Evolutionary conservation across 805 yeast genomes (phyloP), one percentile per base, ranked within the genome.

Genomic region (Starmerella asiatica): DNA sequence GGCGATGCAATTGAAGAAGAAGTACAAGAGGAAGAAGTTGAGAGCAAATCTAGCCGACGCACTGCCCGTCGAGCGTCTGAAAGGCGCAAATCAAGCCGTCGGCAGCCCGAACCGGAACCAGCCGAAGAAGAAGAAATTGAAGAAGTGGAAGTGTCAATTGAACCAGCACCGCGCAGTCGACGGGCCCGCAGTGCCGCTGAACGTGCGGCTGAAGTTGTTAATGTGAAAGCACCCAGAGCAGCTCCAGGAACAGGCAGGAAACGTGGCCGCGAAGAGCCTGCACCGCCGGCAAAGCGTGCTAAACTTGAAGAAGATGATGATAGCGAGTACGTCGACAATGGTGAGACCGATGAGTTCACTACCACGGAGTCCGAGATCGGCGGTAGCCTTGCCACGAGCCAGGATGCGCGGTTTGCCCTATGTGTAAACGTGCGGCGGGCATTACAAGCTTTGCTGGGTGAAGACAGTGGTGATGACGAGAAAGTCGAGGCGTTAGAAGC

Each of bases 11-110:
- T 49, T 50, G 58, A 54, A 28, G 43, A 40, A 36, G 50, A 52
- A 42, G 56, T 86, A 54, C 64, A 86, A 43, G 97, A 95, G 0
- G 29, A 34, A 11, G 21, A 28, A 6, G 24, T 26, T 27, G 32
- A 24, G 32, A n/a, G n/a, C n/a, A n/a, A n/a, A n/a, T n/a, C n/a
- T n/a, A n/a, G n/a, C n/a, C n/a, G n/a, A n/a, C n/a, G n/a, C n/a
- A 12, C 20, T 31, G 15, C 39, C 43, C 8, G 35, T 23, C 5
- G 43, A 77, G 79, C 38, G 88, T 75, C 51, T 40, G 81, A 79
- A n/a, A n/a, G n/a, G n/a, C n/a, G 37, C 73, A 64, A 28, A n/a
- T n/a, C n/a, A n/a, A n/a, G n/a, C n/a, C n/a, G n/a, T n/a, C n/a
- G n/a, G n/a, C n/a, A n/a, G n/a, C n/a, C n/a, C n/a, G 73, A 66